These are phyloP conservation scores for Graphilbum ipis-grandicollis DNA, from an alignment of 2,329 filamentous ascomycete genomes.

Conservation along the genomic window DNA sequence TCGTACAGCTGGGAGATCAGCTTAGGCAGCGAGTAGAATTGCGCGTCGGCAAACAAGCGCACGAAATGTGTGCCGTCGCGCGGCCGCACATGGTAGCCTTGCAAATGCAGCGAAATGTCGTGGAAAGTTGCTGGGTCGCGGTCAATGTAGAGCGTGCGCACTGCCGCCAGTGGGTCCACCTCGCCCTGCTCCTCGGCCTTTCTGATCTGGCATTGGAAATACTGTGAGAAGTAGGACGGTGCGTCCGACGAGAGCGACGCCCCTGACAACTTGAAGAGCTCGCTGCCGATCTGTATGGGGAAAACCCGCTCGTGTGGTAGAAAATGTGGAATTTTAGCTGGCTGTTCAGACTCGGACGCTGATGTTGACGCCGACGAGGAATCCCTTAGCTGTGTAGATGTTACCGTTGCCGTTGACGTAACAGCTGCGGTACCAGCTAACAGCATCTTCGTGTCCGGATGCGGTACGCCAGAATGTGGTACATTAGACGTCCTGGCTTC, in stretches of 20 bases:
- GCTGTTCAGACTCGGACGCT: neutral
- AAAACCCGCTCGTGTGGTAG: constrained; percentile 58
- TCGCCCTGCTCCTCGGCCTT: constrained; percentile 42
- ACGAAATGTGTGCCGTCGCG: constrained; percentile 77
- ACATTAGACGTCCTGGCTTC: too few species aligned
- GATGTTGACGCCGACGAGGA: neutral
- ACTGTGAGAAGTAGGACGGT: constrained; percentile 90
- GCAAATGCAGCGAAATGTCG: constrained; percentile 79
- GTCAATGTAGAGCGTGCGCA: constrained; percentile 86
- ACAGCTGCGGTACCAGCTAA: too few species aligned
- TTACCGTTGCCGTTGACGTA: too few species aligned
- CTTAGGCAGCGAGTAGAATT: constrained; percentile 73
- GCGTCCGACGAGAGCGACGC: constrained; percentile 63
- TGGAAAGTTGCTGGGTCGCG: constrained; percentile 77
- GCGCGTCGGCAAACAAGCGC: constrained; percentile 81
- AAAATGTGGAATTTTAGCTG: constrained; percentile 31
- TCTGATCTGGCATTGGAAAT: constrained; percentile 70
- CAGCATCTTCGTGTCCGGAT: too few species aligned
- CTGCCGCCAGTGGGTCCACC: constrained; percentile 21
- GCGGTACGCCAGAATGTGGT: too few species aligned
- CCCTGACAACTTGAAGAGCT: constrained; percentile 56
- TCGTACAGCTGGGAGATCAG: constrained; percentile 83
- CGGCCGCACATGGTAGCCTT: constrained; percentile 77
- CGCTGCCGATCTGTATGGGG: constrained; percentile 55
- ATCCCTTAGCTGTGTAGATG: neutral